Percentiles rank a stretch among this genome's conserved stretches.
Conservation (phyloP, 2,329 filamentous ascomycete species). For the Diaporthe nobilis region DNA sequence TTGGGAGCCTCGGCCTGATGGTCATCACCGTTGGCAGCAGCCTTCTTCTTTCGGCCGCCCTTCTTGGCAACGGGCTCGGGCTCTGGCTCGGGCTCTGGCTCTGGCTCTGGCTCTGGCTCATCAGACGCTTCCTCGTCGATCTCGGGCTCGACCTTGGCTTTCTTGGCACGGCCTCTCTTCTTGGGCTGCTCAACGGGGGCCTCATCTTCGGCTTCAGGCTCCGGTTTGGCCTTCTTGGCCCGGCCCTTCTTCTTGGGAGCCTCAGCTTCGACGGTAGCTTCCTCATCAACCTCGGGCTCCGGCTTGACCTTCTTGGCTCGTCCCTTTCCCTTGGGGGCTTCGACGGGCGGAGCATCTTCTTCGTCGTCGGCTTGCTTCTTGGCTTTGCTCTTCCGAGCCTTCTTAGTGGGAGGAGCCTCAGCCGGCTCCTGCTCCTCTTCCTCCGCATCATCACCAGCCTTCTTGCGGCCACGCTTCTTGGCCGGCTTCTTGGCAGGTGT, state of each 20-base stretch:
- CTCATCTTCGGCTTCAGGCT: conserved; percentile 35
- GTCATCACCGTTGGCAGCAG: conserved; percentile 10
- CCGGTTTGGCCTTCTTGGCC: conserved; percentile 48
- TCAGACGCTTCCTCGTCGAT: background rate
- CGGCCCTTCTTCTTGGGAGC: conserved; percentile 55
- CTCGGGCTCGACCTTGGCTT: conserved; percentile 43
- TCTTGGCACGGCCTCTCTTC: conserved; percentile 48
- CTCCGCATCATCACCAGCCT: conserved; percentile 49
- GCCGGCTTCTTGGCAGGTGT: conserved; percentile 50
- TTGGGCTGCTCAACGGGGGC: conserved; percentile 44
- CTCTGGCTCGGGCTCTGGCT: conserved; percentile 30
- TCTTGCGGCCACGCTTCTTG: conserved; percentile 53
- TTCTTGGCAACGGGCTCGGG: conserved; percentile 20
- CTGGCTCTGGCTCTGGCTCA: conserved; percentile 44
- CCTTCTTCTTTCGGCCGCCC: conserved; percentile 37
- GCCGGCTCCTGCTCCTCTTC: conserved; percentile 3
- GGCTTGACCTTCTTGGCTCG: conserved; percentile 55
- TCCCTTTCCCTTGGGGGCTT: conserved; percentile 45
- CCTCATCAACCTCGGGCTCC: conserved; percentile 47
- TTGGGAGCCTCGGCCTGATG: conserved; percentile 39
- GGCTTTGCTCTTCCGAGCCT: conserved; percentile 50
- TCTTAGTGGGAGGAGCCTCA: conserved; percentile 56
- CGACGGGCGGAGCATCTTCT: conserved; percentile 18
- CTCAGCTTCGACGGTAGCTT: conserved; percentile 66
- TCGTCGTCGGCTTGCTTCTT: conserved; percentile 40